Percentiles rank a stretch among this genome's conserved stretches.
Evolutionary conservation across 331 rosid species (phyloP).

Genomic region (Quercus lobata): DNA sequence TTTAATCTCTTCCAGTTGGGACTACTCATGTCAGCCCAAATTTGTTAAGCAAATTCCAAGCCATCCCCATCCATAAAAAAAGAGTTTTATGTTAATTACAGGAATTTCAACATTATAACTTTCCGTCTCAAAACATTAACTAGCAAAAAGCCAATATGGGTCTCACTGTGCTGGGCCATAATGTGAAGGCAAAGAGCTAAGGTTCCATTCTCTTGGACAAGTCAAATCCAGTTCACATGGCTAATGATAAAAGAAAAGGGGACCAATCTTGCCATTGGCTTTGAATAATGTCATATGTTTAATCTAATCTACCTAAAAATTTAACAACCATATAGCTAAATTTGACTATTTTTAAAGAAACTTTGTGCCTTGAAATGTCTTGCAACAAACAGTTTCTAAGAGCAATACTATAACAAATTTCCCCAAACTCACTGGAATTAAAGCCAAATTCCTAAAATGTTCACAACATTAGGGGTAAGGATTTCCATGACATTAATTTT

Average conservation of each 20-base stretch:
- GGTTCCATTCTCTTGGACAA: conserved; percentile 14
- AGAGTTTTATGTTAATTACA: background rate
- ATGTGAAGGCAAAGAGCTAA: conserved; percentile 8
- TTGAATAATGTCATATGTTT: background rate
- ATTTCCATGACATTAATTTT: background rate
- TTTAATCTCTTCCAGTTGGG: conserved; percentile 13
- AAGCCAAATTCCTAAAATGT: background rate
- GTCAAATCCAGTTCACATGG: conserved; percentile 41
- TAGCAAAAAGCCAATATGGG: conserved; percentile 44
- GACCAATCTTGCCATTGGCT: conserved; percentile 16
- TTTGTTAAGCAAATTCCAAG: background rate
- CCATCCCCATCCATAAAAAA: background rate
- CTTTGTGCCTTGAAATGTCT: background rate
- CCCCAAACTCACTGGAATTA: background rate
- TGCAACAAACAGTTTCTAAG: background rate
- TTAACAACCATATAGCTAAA: background rate
- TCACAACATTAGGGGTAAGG: background rate
- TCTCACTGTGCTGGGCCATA: conserved; percentile 43
- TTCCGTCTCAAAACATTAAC: conserved; percentile 20
- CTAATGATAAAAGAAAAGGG: conserved; percentile 20
- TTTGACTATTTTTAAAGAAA: background rate
- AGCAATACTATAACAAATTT: background rate
- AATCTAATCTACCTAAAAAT: background rate
- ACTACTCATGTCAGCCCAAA: conserved; percentile 29
- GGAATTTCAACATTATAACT: conserved; percentile 29